These are phyloP conservation scores for Thermochaetoides dissita DNA, from an alignment of 2,329 filamentous ascomycete species.

Conservation along the genomic window DNA sequence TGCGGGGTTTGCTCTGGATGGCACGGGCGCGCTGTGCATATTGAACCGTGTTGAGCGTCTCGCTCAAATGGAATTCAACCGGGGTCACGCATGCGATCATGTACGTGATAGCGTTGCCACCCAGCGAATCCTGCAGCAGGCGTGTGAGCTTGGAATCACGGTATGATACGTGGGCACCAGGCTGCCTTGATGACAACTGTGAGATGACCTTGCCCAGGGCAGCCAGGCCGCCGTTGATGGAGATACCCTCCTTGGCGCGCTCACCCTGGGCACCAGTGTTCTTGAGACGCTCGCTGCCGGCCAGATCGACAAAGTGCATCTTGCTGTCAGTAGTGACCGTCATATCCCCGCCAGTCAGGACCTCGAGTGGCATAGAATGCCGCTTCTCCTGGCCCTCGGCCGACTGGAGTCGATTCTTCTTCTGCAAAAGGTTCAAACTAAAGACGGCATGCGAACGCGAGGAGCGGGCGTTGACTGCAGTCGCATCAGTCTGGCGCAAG, in stretches of 20 bases:
- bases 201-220: slow-evolving; percentile 97
- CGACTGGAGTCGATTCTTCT: slow-evolving; percentile 45
- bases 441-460: slow-evolving; percentile 97
- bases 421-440: slow-evolving; percentile 83
- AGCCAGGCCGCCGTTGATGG: slow-evolving; percentile 91
- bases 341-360: slow-evolving; percentile 53
- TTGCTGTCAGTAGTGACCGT: slow-evolving; percentile 92
- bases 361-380: slow-evolving; percentile 72
- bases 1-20: slow-evolving; percentile 94
- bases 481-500: slow-evolving; percentile 92
- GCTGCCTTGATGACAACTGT: slow-evolving; percentile 78
- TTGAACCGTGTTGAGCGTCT: slow-evolving; percentile 93
- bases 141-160: slow-evolving; percentile 95
- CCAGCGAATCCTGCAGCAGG: slow-evolving; percentile 87
- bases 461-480: slow-evolving; percentile 92
- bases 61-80: slow-evolving; percentile 91
- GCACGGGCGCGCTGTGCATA: slow-evolving; percentile 92
- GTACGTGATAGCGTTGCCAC: slow-evolving; percentile 94
- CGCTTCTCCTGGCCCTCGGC: slow-evolving; percentile 61
- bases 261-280: slow-evolving; percentile 94
- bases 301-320: slow-evolving; percentile 93
- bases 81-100: slow-evolving; percentile 99
- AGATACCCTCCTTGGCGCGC: slow-evolving; percentile 88
- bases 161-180: slow-evolving; percentile 88
- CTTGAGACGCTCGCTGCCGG: slow-evolving; percentile 90